These are phyloP conservation scores for Leishmania tarentolae DNA, from an alignment of 208 protist species.

Conservation along the genomic window DNA sequence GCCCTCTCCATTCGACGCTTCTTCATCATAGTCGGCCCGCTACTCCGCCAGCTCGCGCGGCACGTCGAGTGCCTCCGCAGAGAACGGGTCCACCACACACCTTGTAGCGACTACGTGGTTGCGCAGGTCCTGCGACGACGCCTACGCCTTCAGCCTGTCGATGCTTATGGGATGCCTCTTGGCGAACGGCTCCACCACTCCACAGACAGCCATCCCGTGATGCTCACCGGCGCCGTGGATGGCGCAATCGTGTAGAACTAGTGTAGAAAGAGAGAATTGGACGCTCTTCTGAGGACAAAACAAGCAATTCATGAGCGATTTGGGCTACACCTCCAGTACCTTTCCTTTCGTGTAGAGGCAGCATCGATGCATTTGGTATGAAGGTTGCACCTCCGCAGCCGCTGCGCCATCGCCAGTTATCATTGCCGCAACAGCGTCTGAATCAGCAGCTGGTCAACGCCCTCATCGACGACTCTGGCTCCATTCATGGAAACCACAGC, in stretches of 20 bases:
- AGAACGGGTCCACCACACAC: slow-evolving; percentile 21
- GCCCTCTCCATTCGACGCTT: slow-evolving; percentile 14
- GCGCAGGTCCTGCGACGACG: slow-evolving; percentile 22
- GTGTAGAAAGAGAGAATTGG: slow-evolving; percentile 40
- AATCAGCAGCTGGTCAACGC: neutral
- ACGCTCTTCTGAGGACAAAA: slow-evolving; percentile 23
- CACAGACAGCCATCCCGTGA: neutral
- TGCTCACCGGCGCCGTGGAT: neutral
- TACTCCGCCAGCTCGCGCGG: slow-evolving; percentile 21
- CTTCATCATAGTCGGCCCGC: slow-evolving; percentile 7
- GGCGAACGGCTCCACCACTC: slow-evolving; percentile 21
- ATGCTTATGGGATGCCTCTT: slow-evolving; percentile 12
- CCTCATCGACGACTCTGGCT: neutral
- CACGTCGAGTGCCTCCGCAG: slow-evolving; percentile 12
- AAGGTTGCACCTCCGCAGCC: slow-evolving; percentile 17
- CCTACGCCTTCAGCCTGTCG: slow-evolving; percentile 12
- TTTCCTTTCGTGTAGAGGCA: slow-evolving; percentile 11
- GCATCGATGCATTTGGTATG: slow-evolving; percentile 13
- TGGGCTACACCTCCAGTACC: slow-evolving; percentile 14
- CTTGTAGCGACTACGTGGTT: slow-evolving; percentile 22
- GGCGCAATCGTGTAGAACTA: slow-evolving; percentile 20
- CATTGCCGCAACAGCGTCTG: neutral
- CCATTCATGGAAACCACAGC: neutral
- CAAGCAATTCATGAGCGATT: slow-evolving; percentile 38
- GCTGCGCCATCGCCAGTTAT: slow-evolving; percentile 2